phyloP scores from a whole-genome alignment of 164 flowering plant species.

The Stephania japonica region DNA sequence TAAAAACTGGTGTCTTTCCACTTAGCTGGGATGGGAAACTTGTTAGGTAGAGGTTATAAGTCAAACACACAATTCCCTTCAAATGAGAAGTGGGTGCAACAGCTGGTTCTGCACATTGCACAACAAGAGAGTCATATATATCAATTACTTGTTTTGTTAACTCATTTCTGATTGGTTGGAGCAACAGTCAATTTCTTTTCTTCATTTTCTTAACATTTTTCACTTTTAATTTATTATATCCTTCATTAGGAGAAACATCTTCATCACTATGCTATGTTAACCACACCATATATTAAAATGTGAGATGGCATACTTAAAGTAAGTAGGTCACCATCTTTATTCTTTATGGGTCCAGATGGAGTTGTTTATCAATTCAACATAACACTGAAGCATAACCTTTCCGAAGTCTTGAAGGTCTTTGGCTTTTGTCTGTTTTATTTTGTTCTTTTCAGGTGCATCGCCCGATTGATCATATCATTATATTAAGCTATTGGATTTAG shows the following conservation, averaged over 20 bases:
- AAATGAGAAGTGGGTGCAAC: not conserved
- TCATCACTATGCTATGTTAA: not conserved
- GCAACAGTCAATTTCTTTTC: not conserved
- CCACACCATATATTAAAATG: not conserved
- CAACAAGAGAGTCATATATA: not conserved
- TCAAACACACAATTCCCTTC: not conserved
- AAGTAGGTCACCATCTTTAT: not conserved
- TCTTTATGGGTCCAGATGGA: not conserved
- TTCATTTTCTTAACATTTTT: not conserved
- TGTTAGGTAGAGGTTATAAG: not conserved
- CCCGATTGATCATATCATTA: not conserved
- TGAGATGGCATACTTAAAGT: not conserved
- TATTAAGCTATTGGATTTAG: not conserved
- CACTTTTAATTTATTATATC: not conserved
- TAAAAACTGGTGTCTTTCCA: not conserved
- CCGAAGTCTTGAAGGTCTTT: not conserved
- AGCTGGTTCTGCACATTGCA: not conserved
- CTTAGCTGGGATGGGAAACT: not conserved
- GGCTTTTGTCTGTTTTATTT: not conserved
- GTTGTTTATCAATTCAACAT: not conserved
- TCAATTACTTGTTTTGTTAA: not conserved
- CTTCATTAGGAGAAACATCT: not conserved
- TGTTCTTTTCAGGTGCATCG: conserved; percentile 1
- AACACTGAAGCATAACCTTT: not conserved
- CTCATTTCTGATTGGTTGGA: not conserved